phyloP scores from a whole-genome alignment of 345 rosid species.

The Acer yangbiense region DNA sequence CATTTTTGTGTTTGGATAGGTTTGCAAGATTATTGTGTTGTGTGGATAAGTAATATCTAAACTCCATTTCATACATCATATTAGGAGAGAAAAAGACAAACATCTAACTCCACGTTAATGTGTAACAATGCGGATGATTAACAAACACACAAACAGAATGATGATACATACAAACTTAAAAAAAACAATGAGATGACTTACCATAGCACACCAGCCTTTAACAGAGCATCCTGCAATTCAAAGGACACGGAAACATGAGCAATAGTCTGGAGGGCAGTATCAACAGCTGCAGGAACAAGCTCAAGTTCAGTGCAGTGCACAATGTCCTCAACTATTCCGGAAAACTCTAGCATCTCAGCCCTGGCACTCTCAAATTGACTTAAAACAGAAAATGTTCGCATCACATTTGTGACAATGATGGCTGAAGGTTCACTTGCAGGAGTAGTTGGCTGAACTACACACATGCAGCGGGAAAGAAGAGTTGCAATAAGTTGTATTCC shows the following conservation, averaged over 20 bases:
- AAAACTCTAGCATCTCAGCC: constrained; percentile 66
- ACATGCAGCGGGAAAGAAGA: constrained; percentile 95
- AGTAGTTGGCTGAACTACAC: constrained; percentile 94
- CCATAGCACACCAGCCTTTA: constrained; percentile 96
- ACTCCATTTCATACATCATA: neutral
- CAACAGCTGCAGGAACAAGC: constrained; percentile 87
- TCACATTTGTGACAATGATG: constrained; percentile 84
- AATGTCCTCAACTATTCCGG: constrained; percentile 81
- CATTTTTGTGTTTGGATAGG: too few species aligned
- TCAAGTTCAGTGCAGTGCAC: constrained; percentile 97
- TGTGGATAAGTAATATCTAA: neutral
- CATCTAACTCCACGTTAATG: neutral
- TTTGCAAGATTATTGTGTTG: too few species aligned
- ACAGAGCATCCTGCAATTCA: constrained; percentile 77
- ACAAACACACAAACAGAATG: constrained; percentile 3
- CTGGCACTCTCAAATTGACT: constrained; percentile 96
- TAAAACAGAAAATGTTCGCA: constrained; percentile 82
- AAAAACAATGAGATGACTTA: constrained; percentile 30
- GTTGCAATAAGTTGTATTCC: constrained; percentile 87
- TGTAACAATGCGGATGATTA: neutral
- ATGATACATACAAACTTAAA: neutral
- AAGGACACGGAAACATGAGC: constrained; percentile 81
- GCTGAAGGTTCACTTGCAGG: constrained; percentile 90
- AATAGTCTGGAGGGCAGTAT: constrained; percentile 89
- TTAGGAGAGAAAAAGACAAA: neutral